Conservation (phyloP, 2,329 filamentous ascomycete genomes). For the Aspergillus sp. region DNA sequence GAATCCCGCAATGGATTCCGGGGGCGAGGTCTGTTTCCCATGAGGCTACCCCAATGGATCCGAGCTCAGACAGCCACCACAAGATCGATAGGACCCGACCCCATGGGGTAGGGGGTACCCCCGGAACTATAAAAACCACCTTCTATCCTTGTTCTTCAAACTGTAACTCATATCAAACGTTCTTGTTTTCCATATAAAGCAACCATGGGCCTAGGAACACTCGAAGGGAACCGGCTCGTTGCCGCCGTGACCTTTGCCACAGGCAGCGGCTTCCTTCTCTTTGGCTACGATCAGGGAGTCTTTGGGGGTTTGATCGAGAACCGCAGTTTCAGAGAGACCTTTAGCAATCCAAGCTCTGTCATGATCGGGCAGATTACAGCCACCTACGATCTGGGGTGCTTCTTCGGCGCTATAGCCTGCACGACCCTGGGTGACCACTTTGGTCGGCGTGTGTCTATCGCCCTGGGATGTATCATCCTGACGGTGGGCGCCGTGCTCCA, state of each 20-base stretch:
- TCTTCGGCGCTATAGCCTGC: constrained; percentile 3
- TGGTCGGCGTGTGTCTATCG: background rate
- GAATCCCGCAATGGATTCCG: too few relatives aligned
- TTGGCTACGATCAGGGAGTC: constrained; percentile 12
- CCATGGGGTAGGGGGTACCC: too few relatives aligned
- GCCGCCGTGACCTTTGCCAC: background rate
- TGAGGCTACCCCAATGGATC: too few relatives aligned
- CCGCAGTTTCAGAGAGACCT: background rate
- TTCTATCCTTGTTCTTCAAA: too few relatives aligned
- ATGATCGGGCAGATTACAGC: constrained; percentile 2
- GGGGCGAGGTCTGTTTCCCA: too few relatives aligned
- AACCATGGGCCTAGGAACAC: too few relatives aligned
- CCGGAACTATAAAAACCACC: too few relatives aligned
- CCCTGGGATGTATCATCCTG: background rate
- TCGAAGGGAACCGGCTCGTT: too few relatives aligned
- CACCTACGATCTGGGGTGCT: constrained; percentile 6
- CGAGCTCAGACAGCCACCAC: too few relatives aligned
- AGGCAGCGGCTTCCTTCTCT: background rate
- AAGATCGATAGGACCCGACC: too few relatives aligned
- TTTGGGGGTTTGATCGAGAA: background rate
- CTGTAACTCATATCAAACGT: too few relatives aligned
- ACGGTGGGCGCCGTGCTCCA: background rate
- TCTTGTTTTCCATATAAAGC: too few relatives aligned
- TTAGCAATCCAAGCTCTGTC: background rate
- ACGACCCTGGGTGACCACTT: background rate